Conservation (phyloP, 78 protist species). For the Dictyostelium purpureum region DNA sequence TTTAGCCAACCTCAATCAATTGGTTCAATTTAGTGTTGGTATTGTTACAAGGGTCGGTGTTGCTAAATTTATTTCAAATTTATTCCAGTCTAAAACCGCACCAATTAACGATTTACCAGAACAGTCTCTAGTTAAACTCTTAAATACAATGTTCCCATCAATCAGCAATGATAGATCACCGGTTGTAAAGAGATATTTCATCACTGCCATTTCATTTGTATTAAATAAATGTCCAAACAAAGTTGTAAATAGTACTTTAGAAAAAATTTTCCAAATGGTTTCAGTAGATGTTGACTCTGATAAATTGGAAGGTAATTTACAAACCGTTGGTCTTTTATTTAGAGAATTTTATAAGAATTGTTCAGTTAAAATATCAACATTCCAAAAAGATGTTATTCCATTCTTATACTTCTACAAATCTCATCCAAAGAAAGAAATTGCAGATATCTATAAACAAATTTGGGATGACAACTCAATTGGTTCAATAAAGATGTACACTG, state of each 20-base stretch:
- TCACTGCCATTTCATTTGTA: neutral
- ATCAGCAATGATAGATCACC: conserved; percentile 29
- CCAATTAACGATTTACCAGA: conserved; percentile 17
- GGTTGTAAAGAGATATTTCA: conserved; percentile 13
- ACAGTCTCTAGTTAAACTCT: neutral
- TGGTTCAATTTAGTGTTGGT: conserved; percentile 78
- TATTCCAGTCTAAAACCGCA: conserved; percentile 25
- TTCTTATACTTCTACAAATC: conserved; percentile 45
- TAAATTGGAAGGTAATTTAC: neutral
- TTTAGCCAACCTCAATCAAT: conserved; percentile 20
- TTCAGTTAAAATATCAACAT: neutral
- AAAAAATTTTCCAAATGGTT: neutral
- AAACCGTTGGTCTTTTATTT: neutral
- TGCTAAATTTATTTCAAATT: conserved; percentile 33
- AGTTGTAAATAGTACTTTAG: neutral
- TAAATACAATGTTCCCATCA: conserved; percentile 43
- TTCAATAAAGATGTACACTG: conserved; percentile 28
- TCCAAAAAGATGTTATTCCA: conserved; percentile 56
- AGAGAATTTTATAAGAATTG: conserved; percentile 40
- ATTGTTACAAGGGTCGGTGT: conserved; percentile 69
- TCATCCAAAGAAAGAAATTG: conserved; percentile 62
- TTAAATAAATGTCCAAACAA: conserved; percentile 3
- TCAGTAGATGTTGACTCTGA: neutral
- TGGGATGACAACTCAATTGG: conserved; percentile 76
- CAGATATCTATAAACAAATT: conserved; percentile 42